A percentile compares a stretch with the other conserved stretches of the same genome.
Conservation (phyloP, 768 basidiomycete species). For the Boletus subparvulus region DNA sequence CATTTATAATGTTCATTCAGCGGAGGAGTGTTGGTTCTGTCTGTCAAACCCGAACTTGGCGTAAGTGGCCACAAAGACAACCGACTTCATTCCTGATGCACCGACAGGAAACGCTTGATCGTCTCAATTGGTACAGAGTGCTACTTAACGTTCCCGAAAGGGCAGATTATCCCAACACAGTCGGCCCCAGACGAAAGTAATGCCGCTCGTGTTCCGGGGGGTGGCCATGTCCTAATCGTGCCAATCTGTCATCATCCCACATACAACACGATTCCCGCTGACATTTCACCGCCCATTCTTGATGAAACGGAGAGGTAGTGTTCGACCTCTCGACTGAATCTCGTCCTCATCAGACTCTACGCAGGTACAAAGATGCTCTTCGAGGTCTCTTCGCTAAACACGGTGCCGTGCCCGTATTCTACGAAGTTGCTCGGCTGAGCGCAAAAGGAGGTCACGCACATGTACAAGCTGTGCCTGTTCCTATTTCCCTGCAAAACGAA, state of each 20-base stretch:
- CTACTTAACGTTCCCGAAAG: slow-evolving; percentile 95
- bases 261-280: slow-evolving; percentile 74
- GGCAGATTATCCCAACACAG: slow-evolving; percentile 86
- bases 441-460: slow-evolving; percentile 94
- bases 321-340: slow-evolving; percentile 6
- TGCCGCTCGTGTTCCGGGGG: slow-evolving; percentile 73
- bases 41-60: slow-evolving; percentile 90
- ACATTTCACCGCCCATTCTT: slow-evolving; percentile 71
- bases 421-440: slow-evolving; percentile 83
- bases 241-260: slow-evolving; percentile 95
- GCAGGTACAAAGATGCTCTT: slow-evolving; percentile 78
- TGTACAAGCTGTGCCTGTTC: slow-evolving; percentile 82
- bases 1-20: slow-evolving; percentile 37
- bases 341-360: not conserved
- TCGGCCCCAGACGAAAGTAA: slow-evolving; percentile 43
- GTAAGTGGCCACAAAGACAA: slow-evolving; percentile 42
- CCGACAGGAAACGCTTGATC: slow-evolving; percentile 85
- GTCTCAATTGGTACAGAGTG: slow-evolving; percentile 91
- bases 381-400: slow-evolving; percentile 69
- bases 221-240: slow-evolving; percentile 92
- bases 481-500: slow-evolving; percentile 54
- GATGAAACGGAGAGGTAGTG: slow-evolving; percentile 75
- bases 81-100: slow-evolving; percentile 1
- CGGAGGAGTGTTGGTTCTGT: slow-evolving; percentile 98
- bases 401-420: slow-evolving; percentile 67